Conservation (phyloP, 1,139 yeast genomes). For the Torulaspora globosa region DNA sequence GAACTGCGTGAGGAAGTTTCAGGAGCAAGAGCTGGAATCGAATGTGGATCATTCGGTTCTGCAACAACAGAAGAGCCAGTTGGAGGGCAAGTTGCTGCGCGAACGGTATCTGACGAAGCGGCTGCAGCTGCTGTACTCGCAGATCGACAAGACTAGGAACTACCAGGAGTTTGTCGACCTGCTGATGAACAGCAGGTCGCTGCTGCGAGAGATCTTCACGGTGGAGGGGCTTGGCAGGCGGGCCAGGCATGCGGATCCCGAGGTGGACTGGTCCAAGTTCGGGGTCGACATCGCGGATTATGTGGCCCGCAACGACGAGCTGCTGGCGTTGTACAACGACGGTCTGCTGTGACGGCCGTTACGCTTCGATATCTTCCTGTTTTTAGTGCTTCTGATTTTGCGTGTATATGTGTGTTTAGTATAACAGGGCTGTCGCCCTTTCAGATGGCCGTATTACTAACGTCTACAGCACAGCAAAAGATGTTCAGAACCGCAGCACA, state of each 20-base stretch:
- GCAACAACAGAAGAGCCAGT: slow-evolving; percentile 23
- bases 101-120: slow-evolving; percentile 26
- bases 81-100: slow-evolving; percentile 22
- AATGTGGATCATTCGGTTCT: slow-evolving; percentile 27
- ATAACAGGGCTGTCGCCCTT: not conserved
- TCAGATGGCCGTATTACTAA: not conserved
- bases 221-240: slow-evolving; percentile 24
- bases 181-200: slow-evolving; percentile 24
- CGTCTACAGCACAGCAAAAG: not conserved
- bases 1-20: slow-evolving; percentile 25
- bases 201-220: slow-evolving; percentile 33
- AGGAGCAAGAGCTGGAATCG: slow-evolving; percentile 21
- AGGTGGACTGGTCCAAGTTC: slow-evolving; percentile 44
- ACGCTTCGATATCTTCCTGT: not conserved
- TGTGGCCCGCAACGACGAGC: slow-evolving; percentile 22
- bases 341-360: slow-evolving; percentile 18
- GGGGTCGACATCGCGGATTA: slow-evolving; percentile 31
- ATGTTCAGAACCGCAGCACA: slow-evolving; percentile 2
- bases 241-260: slow-evolving; percentile 46
- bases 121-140: slow-evolving; percentile 28
- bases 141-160: slow-evolving; percentile 31
- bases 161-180: slow-evolving; percentile 34
- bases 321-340: slow-evolving; percentile 20
- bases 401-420: slow-evolving; percentile 6
- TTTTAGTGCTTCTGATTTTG: slow-evolving; percentile 2